phyloP scores from a whole-genome alignment of 805 yeast species.

The Ogataea angusta region DNA sequence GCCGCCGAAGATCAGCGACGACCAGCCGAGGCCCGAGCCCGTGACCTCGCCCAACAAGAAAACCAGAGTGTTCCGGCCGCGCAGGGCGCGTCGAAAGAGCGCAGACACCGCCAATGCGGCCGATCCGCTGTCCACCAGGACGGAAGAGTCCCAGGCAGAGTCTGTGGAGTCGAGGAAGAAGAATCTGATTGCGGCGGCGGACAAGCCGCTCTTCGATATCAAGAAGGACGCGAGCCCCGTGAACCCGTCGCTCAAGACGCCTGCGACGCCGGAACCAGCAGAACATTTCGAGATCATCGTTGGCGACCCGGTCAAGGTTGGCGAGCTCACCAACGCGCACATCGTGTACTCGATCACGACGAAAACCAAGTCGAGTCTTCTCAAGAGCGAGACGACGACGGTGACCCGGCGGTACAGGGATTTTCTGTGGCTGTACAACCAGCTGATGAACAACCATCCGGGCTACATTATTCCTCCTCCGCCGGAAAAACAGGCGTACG shows the following conservation, averaged over 20 bases:
- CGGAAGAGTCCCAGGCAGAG: conserved; percentile 6
- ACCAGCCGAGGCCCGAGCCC: conserved; percentile 1
- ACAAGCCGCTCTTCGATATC: conserved; percentile 54
- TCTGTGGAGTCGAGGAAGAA: conserved; percentile 25
- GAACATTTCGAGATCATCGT: conserved; percentile 62
- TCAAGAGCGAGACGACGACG: conserved; percentile 38
- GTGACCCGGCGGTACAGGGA: conserved; percentile 89
- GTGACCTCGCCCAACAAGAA: conserved; percentile 39
- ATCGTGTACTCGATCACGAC: conserved; percentile 81
- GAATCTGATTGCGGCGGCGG: conserved; percentile 41
- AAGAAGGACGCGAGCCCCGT: conserved; percentile 11
- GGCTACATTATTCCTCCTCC: conserved; percentile 95
- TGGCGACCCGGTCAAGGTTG: conserved; percentile 89
- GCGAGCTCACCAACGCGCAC: conserved; percentile 85
- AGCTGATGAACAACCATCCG: conserved; percentile 79
- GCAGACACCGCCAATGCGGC: conserved; percentile 3
- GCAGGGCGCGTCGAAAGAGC: conserved; percentile 30
- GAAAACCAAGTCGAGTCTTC: conserved; percentile 43
- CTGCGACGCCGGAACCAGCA: conserved; percentile 12
- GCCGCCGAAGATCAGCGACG: conserved; percentile 4
- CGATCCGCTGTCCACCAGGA: conserved; percentile 14
- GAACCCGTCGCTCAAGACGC: background rate
- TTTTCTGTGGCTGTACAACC: conserved; percentile 92
- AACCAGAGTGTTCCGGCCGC: conserved; percentile 43
- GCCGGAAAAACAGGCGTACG: conserved; percentile 89